Evolutionary conservation across 768 basidiomycete species (phyloP), one percentile per base, ranked within the genome.

Genomic region (Paxillus involutus): DNA sequence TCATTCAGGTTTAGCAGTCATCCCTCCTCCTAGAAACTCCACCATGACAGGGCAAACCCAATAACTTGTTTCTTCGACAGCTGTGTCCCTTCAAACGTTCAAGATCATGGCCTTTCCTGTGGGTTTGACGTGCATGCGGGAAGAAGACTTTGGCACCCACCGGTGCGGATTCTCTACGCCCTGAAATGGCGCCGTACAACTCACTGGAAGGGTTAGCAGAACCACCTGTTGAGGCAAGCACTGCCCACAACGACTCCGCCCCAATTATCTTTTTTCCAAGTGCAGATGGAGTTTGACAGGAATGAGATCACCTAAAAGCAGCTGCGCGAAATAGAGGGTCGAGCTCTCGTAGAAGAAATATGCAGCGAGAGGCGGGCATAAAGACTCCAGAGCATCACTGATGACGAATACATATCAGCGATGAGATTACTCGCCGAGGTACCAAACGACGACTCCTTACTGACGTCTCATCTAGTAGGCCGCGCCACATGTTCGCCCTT

Each of bases 21-120:
- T 0, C 82, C 85, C 61, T 91, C 86, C 64, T 98, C 95, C 87
- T 91, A 95, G 62, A 94, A 98, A n/a, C 71, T 87, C 86, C 85
- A 97, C 44, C 21, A 3, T 21, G 21, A 21, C 21, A 98, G 68
- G 2, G 91, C 88, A 67, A 89, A 93, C 0, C 97, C 97, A 51
- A 98, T 90, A 6, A 96, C 92, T 69, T 98, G 21, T 21, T 21
- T 21, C 97, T 66, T 98, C 97, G 4, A 98, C 86, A 0, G 88
- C 89, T 2, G 94, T 89, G 59, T 98, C 96, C 58, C 85, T 86
- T 52, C 92, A 74, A 11, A 98, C 91, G 56, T 79, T 86, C 5
- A 94, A 77, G 36, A 81, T 73, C 80, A 95, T 83, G 21, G 82
- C 74, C 48, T 83, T 82, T 3, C 81, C 80, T 14, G 64, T 72